Evolutionary conservation across 495 filamentous ascomycete species (phyloP).

Genomic region (Corynascus novoguineensis): DNA sequence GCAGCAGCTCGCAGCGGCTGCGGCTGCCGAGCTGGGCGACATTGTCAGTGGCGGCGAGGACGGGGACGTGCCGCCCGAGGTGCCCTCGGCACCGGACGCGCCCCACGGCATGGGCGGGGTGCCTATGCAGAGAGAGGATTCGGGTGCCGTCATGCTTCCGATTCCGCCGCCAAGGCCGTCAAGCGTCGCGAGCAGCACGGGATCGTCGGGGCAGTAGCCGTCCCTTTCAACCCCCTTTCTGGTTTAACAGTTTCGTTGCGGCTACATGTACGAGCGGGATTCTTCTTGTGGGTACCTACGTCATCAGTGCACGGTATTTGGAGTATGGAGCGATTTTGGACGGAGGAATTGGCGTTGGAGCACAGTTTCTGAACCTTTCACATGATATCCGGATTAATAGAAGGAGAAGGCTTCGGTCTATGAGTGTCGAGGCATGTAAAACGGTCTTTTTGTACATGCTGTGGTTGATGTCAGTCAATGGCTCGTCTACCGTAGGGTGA

Average conservation of each 20-base stretch:
- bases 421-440: not conserved
- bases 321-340: not conserved
- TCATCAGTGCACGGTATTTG: not conserved
- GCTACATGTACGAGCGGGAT: not conserved
- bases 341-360: constrained; percentile 4
- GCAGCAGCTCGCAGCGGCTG: constrained; percentile 33
- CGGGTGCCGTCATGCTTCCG: constrained; percentile 20
- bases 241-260: not conserved
- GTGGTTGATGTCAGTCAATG: not conserved
- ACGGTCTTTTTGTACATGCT: not conserved
- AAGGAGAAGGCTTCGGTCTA: not conserved
- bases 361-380: not conserved
- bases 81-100: constrained; percentile 17
- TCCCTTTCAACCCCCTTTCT: not conserved
- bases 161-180: constrained; percentile 38
- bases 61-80: constrained; percentile 11
- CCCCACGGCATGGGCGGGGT: constrained; percentile 35
- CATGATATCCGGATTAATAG: constrained; percentile 1
- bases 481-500: too few relatives aligned
- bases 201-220: constrained; percentile 34
- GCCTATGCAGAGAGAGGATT: constrained; percentile 43
- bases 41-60: constrained; percentile 1
- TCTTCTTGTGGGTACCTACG: not conserved
- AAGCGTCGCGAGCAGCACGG: constrained; percentile 38
- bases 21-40: constrained; percentile 14